Percentiles rank a stretch among this genome's conserved stretches.
phyloP scores from a whole-genome alignment of 805 yeast species.

The Candida multigemmis region DNA sequence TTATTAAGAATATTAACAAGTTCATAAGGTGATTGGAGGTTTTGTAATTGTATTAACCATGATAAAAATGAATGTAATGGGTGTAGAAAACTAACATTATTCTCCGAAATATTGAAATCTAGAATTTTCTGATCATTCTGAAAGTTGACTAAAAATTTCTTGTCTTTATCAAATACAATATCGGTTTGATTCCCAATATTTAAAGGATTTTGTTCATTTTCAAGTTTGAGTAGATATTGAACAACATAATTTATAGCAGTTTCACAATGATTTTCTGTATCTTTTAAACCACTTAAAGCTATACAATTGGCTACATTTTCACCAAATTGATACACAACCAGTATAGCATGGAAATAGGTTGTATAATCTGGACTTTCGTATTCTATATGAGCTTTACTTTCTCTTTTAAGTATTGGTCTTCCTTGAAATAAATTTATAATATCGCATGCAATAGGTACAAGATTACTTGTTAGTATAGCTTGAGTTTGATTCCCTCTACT shows the following conservation, averaged over 20 bases:
- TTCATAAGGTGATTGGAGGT: slow-evolving; percentile 11
- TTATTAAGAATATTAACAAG: too few relatives aligned
- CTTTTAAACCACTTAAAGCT: slow-evolving; percentile 19
- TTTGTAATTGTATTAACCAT: slow-evolving; percentile 55
- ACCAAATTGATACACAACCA: slow-evolving; percentile 56
- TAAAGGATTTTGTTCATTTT: slow-evolving; percentile 18
- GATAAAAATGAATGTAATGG: slow-evolving; percentile 71
- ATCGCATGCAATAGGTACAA: slow-evolving; percentile 55
- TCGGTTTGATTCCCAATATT: slow-evolving; percentile 17
- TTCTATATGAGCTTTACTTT: slow-evolving; percentile 75
- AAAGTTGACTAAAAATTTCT: slow-evolving; percentile 11
- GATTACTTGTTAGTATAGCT: slow-evolving; percentile 33
- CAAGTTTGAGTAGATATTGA: slow-evolving; percentile 18
- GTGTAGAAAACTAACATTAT: slow-evolving; percentile 62
- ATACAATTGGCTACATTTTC: slow-evolving; percentile 44
- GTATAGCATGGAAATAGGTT: slow-evolving; percentile 57
- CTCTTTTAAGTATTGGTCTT: slow-evolving; percentile 64
- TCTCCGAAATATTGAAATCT: slow-evolving; percentile 20
- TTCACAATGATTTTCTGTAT: slow-evolving; percentile 3
- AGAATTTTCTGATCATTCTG: slow-evolving; percentile 13
- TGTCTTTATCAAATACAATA: slow-evolving; percentile 8
- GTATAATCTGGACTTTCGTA: slow-evolving; percentile 84
- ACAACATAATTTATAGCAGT: slow-evolving; percentile 23
- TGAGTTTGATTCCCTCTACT: slow-evolving; percentile 55
- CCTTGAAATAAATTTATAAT: slow-evolving; percentile 68